These are phyloP conservation scores for Rosa lucieae DNA, from an alignment of 306 rosid species.

Conservation along the genomic window DNA sequence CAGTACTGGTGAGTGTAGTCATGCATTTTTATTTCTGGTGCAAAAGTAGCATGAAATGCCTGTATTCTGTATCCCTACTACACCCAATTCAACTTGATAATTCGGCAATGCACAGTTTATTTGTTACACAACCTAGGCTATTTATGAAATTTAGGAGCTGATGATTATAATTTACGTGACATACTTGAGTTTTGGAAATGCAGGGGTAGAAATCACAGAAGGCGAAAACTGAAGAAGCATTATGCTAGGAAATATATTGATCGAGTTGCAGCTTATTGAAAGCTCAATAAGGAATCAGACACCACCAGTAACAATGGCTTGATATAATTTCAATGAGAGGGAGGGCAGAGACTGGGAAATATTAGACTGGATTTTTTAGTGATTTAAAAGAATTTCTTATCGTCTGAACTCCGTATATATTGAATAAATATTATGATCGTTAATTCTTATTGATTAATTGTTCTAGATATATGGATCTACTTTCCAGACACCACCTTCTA, in stretches of 20 bases:
- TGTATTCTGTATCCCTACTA: background rate
- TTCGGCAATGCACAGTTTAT: background rate
- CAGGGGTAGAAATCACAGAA: conserved; percentile 66
- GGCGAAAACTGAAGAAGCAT: conserved; percentile 73
- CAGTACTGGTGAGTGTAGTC: conserved; percentile 75
- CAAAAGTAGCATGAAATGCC: background rate
- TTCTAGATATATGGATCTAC: background rate
- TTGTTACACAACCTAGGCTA: background rate
- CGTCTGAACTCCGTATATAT: background rate
- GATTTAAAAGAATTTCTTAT: background rate
- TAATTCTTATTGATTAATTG: background rate
- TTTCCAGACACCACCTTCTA: background rate
- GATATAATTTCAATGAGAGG: background rate
- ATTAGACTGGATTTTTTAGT: background rate
- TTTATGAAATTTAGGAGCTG: background rate
- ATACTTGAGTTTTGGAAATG: conserved; percentile 29
- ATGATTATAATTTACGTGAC: conserved; percentile 1
- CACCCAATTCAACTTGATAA: background rate
- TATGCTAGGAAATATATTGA: conserved; percentile 35
- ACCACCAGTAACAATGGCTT: background rate
- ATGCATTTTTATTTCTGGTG: conserved; percentile 13
- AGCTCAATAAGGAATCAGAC: conserved; percentile 2
- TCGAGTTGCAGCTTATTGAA: conserved; percentile 18
- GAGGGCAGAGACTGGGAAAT: background rate
- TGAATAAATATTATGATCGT: background rate